Conservation (phyloP, 805 yeast genomes). For the Pichia rugopelliculosa region DNA sequence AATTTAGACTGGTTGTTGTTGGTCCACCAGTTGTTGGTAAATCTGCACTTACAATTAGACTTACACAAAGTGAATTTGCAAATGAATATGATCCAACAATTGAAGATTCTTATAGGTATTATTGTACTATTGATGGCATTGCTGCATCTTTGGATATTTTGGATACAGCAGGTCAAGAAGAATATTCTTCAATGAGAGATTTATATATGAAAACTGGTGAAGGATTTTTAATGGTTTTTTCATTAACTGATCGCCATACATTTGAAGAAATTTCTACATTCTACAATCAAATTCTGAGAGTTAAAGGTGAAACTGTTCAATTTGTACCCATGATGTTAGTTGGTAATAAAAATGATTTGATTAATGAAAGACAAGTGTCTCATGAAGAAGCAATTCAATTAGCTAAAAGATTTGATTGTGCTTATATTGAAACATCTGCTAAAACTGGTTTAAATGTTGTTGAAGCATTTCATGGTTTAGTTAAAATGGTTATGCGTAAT, state of each 20-base stretch:
- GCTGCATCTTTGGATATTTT: conserved; percentile 76
- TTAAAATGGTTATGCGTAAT: conserved; percentile 26
- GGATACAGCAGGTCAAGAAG: conserved; percentile 98
- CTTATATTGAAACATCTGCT: conserved; percentile 89
- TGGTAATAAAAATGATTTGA: conserved; percentile 69
- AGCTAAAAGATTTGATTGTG: conserved; percentile 59
- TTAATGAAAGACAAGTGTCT: conserved; percentile 56
- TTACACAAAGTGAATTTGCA: conserved; percentile 90
- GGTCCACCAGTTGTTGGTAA: conserved; percentile 99
- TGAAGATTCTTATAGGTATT: conserved; percentile 86
- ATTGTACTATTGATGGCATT: conserved; percentile 74
- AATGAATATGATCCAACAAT: conserved; percentile 98
- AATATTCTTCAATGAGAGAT: conserved; percentile 87
- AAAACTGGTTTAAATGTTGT: conserved; percentile 79
- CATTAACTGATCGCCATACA: conserved; percentile 77
- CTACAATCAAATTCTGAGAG: conserved; percentile 40
- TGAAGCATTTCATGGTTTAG: conserved; percentile 31
- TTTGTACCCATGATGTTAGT: conserved; percentile 71
- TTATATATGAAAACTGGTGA: conserved; percentile 96
- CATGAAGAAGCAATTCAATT: conserved; percentile 51
- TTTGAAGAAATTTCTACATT: conserved; percentile 80
- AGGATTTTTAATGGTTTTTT: conserved; percentile 84
- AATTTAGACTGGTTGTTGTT: conserved; percentile 89
- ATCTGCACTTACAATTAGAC: conserved; percentile 89
- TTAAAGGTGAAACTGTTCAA: conserved; percentile 42